A percentile compares a stretch with the other conserved stretches of the same genome.
These are phyloP conservation scores for Saturnispora serradocipensis DNA, from an alignment of 805 yeast genomes.

Conservation along the genomic window DNA sequence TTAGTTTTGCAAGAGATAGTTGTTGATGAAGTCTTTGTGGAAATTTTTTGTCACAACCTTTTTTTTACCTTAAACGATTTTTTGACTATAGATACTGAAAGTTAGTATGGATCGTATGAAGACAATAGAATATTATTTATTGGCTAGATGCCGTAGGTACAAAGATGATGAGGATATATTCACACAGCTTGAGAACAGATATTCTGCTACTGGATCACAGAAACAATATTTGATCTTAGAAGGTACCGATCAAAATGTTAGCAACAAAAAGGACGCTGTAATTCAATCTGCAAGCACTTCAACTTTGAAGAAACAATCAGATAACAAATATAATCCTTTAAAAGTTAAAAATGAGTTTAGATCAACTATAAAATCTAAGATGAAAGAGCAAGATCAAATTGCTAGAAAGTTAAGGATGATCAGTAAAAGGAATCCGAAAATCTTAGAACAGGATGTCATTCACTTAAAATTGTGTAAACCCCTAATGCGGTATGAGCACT, in stretches of 20 bases:
- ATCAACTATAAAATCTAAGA: constrained; percentile 30
- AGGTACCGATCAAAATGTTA: constrained; percentile 27
- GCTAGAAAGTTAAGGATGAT: constrained; percentile 28
- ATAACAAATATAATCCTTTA: constrained; percentile 17
- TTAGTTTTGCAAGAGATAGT: neutral
- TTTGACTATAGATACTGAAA: neutral
- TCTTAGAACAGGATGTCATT: constrained; percentile 15
- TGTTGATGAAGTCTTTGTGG: neutral
- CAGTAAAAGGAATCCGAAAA: constrained; percentile 20
- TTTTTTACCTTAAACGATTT: neutral
- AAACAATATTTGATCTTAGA: constrained; percentile 36
- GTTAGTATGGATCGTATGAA: constrained; percentile 32
- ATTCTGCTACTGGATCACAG: constrained; percentile 37
- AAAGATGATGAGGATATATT: constrained; percentile 28
- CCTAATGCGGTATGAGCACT: constrained; percentile 36
- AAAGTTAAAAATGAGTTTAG: constrained; percentile 35
- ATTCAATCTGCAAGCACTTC: constrained; percentile 7
- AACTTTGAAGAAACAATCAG: neutral
- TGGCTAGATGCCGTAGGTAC: constrained; percentile 35
- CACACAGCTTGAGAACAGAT: constrained; percentile 36
- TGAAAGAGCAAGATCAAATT: constrained; percentile 32
- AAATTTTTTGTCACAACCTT: neutral
- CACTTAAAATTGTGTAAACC: constrained; percentile 17
- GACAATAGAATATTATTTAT: constrained; percentile 37
- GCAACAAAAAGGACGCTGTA: constrained; percentile 13